These are phyloP conservation scores for Achlya hypogyna DNA, from an alignment of 352 stramenopile genomes.

Conservation along the genomic window DNA sequence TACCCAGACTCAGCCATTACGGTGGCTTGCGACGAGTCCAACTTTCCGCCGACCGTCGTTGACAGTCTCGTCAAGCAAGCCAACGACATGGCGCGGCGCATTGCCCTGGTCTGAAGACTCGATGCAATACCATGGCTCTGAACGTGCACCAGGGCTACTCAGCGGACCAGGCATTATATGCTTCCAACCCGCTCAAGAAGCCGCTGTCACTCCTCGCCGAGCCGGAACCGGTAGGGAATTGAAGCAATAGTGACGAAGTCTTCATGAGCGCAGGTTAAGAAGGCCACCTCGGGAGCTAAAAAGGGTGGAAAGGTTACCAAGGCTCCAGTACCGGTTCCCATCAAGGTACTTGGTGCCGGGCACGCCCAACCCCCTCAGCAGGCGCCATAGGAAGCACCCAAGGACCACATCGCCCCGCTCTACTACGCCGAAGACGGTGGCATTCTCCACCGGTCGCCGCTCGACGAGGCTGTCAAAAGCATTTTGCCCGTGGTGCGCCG, in stretches of 20 bases:
- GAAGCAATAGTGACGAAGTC: neutral
- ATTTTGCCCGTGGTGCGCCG: neutral
- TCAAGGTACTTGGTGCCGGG: too few relatives aligned
- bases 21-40: conserved; percentile 5
- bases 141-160: conserved; percentile 2
- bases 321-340: neutral
- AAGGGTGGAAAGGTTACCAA: conserved; percentile 1
- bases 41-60: neutral
- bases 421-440: conserved; percentile 12
- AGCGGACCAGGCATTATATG: conserved; percentile 9
- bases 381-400: neutral
- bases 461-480: conserved; percentile 14
- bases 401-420: conserved; percentile 1
- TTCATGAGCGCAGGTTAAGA: too few relatives aligned
- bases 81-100: conserved; percentile 7
- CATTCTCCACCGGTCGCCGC: conserved; percentile 1
- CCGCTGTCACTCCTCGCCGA: neutral
- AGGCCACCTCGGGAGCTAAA: neutral
- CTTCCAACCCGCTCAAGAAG: conserved; percentile 16
- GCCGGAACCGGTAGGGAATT: neutral
- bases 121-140: neutral
- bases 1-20: conserved; percentile 8
- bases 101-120: neutral
- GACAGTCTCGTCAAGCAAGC: neutral
- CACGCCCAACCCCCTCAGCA: too few relatives aligned